Evolutionary conservation across 108 stramenopile species (phyloP), one percentile per base, ranked within the genome.

Genomic region (Pseudonitzschia multistriata): DNA sequence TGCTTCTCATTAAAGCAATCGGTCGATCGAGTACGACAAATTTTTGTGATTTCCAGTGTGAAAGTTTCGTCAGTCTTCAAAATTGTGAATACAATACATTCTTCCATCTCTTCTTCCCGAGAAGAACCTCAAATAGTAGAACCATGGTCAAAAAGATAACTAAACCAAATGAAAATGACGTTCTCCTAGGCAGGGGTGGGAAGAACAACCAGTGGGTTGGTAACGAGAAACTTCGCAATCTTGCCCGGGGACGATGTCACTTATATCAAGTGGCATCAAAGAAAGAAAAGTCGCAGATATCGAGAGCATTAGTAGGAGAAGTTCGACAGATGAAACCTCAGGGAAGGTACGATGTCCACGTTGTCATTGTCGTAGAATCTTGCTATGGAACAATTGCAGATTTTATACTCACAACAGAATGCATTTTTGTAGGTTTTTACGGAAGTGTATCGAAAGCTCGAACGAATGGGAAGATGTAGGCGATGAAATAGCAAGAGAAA

Each of bases 121-220:
- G 17, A 45, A 13, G 17, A 45, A 2, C 42, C 13, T 45, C 42
- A 45, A 13, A 2, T 45, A 13, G 15, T 45, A 2, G 8, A 25
- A 52, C 1, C 21, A 52, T 52, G 50, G 22, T 2, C 24, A 25
- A 52, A 25, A 52, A 10, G 22, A 25, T 52, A 2, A 52, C 33
- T 31, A 24, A 37, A 33, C 79, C 82, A 0, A 67, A 77, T 45
- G 74, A 82, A 35, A 83, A 87, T 62, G 86, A 87, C 52, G 74
- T 88, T 27, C 72, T 88, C 2, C 47, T 85, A 64, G 84, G 82
- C 21, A 71, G 85, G 11, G 86, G 86, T 35, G 89, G 89, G 2
- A 86, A 84, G 65, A 91, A 91, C 74, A 85, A 88, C 56, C 77
- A 83, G 54, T 83, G 85, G 63, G 27, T 45, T 65, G 90, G 90